A percentile compares a stretch with the other conserved stretches of the same genome.
These are phyloP conservation scores for Fusarium palustre DNA, from an alignment of 2,329 filamentous ascomycete genomes.

Conservation along the genomic window DNA sequence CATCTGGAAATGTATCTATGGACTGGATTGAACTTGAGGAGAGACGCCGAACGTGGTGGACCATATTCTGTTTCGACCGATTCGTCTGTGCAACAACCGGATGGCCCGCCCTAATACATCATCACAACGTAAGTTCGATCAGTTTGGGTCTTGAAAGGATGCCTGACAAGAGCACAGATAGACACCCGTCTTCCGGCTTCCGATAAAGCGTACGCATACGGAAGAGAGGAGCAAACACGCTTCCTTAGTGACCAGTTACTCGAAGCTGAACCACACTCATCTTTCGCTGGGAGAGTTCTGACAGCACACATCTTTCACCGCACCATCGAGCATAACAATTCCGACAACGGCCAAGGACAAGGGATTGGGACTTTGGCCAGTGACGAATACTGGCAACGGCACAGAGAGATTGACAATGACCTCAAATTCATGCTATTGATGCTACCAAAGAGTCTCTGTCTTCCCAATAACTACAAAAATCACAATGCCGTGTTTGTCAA, in stretches of 20 bases:
- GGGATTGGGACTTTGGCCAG: not conserved
- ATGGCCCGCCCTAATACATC: slow-evolving; percentile 19
- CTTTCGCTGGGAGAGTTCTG: slow-evolving; percentile 13
- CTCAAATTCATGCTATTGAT: slow-evolving; percentile 22
- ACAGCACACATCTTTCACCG: slow-evolving; percentile 20
- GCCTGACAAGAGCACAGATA: slow-evolving; percentile 1
- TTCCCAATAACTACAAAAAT: slow-evolving; percentile 16
- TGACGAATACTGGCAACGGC: slow-evolving; percentile 9
- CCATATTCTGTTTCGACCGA: slow-evolving; percentile 26
- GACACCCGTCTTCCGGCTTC: slow-evolving; percentile 18
- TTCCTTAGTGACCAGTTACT: slow-evolving; percentile 18
- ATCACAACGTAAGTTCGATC: not conserved
- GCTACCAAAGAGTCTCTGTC: slow-evolving; percentile 18
- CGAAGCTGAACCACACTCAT: slow-evolving; percentile 7
- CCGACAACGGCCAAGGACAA: not conserved
- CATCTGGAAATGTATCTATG: fast-evolving
- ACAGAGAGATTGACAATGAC: slow-evolving; percentile 16
- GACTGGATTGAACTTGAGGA: slow-evolving; percentile 21
- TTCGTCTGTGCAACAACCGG: slow-evolving; percentile 25
- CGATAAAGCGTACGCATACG: slow-evolving; percentile 7
- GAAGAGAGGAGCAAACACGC: slow-evolving; percentile 4
- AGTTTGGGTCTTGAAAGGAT: fast-evolving
- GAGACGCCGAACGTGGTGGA: slow-evolving; percentile 25
- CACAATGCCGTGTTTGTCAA: slow-evolving; percentile 27
- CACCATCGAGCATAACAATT: slow-evolving; percentile 16